A percentile compares a stretch with the other conserved stretches of the same genome.
Conservation (phyloP, 768 basidiomycete species). For the Suillus lakei region DNA sequence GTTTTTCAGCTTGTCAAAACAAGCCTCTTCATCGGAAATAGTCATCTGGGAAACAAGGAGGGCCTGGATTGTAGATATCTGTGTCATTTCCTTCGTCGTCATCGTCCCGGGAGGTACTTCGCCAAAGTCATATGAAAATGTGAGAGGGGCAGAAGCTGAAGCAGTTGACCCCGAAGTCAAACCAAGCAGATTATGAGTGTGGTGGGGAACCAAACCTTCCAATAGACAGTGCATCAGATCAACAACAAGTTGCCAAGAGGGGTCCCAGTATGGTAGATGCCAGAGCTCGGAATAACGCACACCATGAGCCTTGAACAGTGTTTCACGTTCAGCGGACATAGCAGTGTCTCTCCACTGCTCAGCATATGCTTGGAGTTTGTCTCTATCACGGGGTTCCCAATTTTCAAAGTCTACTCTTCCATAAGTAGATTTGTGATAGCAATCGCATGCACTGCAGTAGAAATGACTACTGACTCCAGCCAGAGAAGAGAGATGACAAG, state of each 20-base stretch:
- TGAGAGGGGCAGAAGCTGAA: neutral
- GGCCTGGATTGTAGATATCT: neutral
- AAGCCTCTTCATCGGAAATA: neutral
- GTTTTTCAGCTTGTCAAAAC: conserved; percentile 7
- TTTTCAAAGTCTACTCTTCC: conserved; percentile 7
- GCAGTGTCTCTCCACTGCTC: conserved; percentile 15
- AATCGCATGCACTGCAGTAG: conserved; percentile 37
- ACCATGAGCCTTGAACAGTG: conserved; percentile 16
- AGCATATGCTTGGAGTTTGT: conserved; percentile 12
- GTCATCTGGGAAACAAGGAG: neutral
- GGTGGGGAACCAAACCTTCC: neutral
- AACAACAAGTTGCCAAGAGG: conserved; percentile 12
- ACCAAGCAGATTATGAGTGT: neutral
- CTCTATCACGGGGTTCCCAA: conserved; percentile 18
- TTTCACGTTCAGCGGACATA: conserved; percentile 3
- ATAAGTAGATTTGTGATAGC: conserved; percentile 14
- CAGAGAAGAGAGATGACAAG: conserved; percentile 31
- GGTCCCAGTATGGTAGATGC: conserved; percentile 27
- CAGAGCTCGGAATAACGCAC: conserved; percentile 20
- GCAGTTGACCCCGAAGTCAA: neutral
- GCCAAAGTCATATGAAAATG: neutral
- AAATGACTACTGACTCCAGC: conserved; percentile 22
- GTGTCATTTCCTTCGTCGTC: neutral
- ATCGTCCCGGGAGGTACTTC: neutral
- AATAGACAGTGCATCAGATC: conserved; percentile 24